Conservation (phyloP, 495 filamentous ascomycete species). For the Chaetomium tenue region DNA sequence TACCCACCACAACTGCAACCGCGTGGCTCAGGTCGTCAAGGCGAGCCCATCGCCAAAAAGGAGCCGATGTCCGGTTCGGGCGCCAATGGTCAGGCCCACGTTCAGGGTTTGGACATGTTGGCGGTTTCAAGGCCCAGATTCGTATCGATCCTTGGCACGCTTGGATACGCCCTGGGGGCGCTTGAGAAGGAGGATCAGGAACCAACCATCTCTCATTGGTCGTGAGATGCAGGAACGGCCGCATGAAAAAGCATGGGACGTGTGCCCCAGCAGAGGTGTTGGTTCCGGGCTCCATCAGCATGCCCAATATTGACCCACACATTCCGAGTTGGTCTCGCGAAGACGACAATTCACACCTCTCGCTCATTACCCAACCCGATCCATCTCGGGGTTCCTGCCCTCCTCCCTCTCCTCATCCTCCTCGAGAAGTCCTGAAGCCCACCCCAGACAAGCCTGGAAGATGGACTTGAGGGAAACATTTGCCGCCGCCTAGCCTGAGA, state of each 20-base stretch:
- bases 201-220: conserved; percentile 5
- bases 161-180: not conserved
- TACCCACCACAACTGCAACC: not conserved
- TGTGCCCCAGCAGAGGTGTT: not conserved
- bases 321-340: not conserved
- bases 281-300: not conserved
- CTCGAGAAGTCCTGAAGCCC: too few relatives aligned
- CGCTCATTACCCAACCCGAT: not conserved
- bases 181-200: conserved; percentile 6
- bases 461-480: too few relatives aligned
- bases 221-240: not conserved
- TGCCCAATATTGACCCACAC: not conserved
- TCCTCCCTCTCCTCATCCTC: too few relatives aligned
- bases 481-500: too few relatives aligned
- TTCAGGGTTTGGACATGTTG: not conserved
- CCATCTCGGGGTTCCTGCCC: not conserved
- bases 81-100: conserved; percentile 3
- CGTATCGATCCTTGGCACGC: conserved; percentile 4
- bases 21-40: not conserved
- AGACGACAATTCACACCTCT: not conserved
- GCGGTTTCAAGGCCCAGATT: conserved; percentile 14
- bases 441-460: too few relatives aligned
- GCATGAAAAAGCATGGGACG: not conserved
- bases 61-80: conserved; percentile 9
- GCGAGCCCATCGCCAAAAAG: not conserved